Base-by-base conservation (phyloP, 768 basidiomycete genomes). In the Tephrocybe sp. region DNA sequence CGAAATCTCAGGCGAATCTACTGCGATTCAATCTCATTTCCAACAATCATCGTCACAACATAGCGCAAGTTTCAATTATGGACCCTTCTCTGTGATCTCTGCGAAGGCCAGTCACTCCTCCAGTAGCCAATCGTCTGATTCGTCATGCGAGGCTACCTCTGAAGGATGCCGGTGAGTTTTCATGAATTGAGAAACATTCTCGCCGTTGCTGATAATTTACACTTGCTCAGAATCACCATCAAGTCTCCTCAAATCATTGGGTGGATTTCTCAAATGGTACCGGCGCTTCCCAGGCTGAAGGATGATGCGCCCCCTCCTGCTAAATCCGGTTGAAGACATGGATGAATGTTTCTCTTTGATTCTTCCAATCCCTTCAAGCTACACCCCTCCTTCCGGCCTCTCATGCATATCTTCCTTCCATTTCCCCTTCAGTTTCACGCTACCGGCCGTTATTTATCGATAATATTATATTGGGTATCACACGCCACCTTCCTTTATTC, bases 191-290 rank as follows among this genome's bases (percentile, higher is more conserved):
- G 9, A 30, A 11, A 9, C 15, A n/a, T 39, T 11, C 22, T 26
- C n/a, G 30, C 21, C 9, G 32, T 30, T 32, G 15, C 15, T 35
- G 38, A 32, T 32, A 22, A 30, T 15, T 2, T 25, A 18, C 16
- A 12, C 26, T n/a, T 32, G 19, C 27, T 4, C 18, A 49, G 47
- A n/a, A 49, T 49, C 19, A 42, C 38, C 12, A 42, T 42, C 39
- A 49, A 49, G 25, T 41, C 47, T 16, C 47, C 47, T 15, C 47
- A 49, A 25, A 49, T 49, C 22, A 49, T 49, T 22, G 47, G 39
- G 6, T 49, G 47, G 47, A 31, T 49, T 26, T 49, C 47, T 24
- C 39, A 49, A 13, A 41, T 49, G 47, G 40, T 49, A 5, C 39
- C 47, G 9, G 47, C 47, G 1, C 47, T 47, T 25, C 47, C 47